Conservation (phyloP, 1,284 basidiomycete species). For the Polyporus tsugae region DNA sequence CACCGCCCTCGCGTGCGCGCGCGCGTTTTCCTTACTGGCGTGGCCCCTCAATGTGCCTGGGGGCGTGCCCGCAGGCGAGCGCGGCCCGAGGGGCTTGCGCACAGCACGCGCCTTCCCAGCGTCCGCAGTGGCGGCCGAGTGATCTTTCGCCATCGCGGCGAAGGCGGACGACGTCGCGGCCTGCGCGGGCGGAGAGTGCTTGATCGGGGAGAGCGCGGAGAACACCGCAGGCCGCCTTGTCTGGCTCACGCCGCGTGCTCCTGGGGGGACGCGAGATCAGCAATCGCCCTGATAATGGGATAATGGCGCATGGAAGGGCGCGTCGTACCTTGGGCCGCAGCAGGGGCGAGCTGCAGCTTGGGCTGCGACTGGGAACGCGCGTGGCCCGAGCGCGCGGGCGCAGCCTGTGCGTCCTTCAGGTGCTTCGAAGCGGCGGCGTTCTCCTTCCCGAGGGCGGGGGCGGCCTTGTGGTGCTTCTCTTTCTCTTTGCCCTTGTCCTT, state of each 20-base stretch:
- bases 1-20: neutral
- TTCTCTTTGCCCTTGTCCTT: conserved; percentile 29
- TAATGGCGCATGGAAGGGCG: neutral
- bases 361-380: conserved; percentile 43
- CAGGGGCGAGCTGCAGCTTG: conserved; percentile 35
- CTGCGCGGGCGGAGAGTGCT: conserved; percentile 35
- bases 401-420: conserved; percentile 15
- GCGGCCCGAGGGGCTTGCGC: conserved; percentile 39
- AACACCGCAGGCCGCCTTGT: conserved; percentile 35
- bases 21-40: conserved; percentile 35
- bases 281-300: neutral
- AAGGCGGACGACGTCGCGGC: conserved; percentile 6
- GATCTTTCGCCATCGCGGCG: conserved; percentile 42
- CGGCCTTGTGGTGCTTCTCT: conserved; percentile 21
- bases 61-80: conserved; percentile 33
- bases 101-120: conserved; percentile 19
- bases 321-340: conserved; percentile 3
- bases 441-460: conserved; percentile 20
- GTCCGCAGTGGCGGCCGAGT: conserved; percentile 19
- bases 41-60: conserved; percentile 16
- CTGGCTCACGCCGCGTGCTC: conserved; percentile 28
- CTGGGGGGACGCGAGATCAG: conserved; percentile 10
- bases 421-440: conserved; percentile 20
- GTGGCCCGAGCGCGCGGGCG: conserved; percentile 31
- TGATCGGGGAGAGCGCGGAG: conserved; percentile 42